phyloP scores from a whole-genome alignment of 75 land plant genomes.

The Adiantum capillusveneris region DNA sequence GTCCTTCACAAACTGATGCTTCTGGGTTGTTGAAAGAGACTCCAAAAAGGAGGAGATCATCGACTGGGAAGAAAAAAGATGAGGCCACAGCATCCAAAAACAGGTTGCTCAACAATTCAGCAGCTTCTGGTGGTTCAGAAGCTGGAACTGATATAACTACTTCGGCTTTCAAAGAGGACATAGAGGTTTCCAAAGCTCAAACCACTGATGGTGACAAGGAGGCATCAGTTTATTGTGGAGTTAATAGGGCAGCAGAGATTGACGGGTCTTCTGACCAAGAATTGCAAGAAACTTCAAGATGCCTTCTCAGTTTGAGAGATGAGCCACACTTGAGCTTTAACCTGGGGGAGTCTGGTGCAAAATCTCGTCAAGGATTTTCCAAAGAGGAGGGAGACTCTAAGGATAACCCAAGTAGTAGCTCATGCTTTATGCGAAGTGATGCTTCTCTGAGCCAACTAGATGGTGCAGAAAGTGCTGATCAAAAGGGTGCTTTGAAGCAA shows the following conservation, averaged over 20 bases:
- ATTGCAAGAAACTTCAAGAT: slow-evolving; percentile 4
- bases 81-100: neutral
- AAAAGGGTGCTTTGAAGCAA: too few species aligned
- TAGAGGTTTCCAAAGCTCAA: neutral
- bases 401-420: too few species aligned
- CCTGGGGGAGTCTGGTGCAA: neutral
- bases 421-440: too few species aligned
- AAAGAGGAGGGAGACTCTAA: too few species aligned
- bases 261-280: slow-evolving; percentile 2
- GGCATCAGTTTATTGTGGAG: neutral
- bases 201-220: neutral
- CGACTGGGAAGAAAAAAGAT: slow-evolving; percentile 13
- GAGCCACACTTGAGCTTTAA: neutral
- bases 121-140: neutral
- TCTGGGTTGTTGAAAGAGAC: neutral
- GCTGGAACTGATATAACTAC: neutral
- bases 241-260: neutral
- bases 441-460: too few species aligned
- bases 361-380: too few species aligned
- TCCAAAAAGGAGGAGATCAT: slow-evolving; percentile 16
- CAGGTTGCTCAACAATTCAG: neutral
- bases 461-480: too few species aligned
- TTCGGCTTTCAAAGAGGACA: slow-evolving; percentile 4
- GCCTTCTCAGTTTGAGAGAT: neutral
- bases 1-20: slow-evolving; percentile 1